Base-by-base conservation (phyloP, 352 stramenopile genomes). In the Phytopythium cucurbitacearum region DNA sequence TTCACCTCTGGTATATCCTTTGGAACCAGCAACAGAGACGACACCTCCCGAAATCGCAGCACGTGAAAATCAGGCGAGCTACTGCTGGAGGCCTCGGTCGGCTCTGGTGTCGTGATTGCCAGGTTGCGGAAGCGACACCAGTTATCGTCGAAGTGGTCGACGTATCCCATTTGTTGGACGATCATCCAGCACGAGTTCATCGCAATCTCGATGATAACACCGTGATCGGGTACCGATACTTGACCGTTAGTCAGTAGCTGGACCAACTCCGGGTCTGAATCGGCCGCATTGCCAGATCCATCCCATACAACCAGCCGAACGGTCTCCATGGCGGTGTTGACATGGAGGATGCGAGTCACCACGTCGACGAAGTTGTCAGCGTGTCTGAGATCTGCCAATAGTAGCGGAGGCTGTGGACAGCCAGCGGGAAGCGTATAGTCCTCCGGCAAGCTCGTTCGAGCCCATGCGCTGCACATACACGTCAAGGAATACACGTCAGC, bases 81-180 rank as follows among this genome's bases (percentile, higher is more conserved):
- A 51, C 36, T 32, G 15, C 45, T 33, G 49, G 51, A 39, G 1
- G 50, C 65, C 10, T 59, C 52, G 10, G 60, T 53, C 6, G 51
- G 58, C 33, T 76, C 66, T 32, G 73, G 63, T n/a, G 60, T 57
- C 16, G 62, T 67, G 3, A 92, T 62, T 1, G 72, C 59, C 16
- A 92, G 56, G 44, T 92, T 92, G 28, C 81, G 75, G 40, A 92
- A 90, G 15, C 81, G 81, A 47, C 74, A 88, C 81, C 81, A 92
- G 7, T 80, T 57, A 1, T 39, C 16, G 13, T 39, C 39, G 5
- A 39, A 54, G 5, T 65, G 57, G 3, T 72, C 40, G 0, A 68
- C 36, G 40, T 89, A 87, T 1, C 77, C 77, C 51, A 89, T 77
- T 12, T 74, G 59, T 49, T 71, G 51, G 38, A 92, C 53, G 13